Percentiles rank a stretch among this genome's conserved stretches.
These are phyloP conservation scores for Ilex paraguariensis DNA, from an alignment of 305 asterid species.

Conservation along the genomic window DNA sequence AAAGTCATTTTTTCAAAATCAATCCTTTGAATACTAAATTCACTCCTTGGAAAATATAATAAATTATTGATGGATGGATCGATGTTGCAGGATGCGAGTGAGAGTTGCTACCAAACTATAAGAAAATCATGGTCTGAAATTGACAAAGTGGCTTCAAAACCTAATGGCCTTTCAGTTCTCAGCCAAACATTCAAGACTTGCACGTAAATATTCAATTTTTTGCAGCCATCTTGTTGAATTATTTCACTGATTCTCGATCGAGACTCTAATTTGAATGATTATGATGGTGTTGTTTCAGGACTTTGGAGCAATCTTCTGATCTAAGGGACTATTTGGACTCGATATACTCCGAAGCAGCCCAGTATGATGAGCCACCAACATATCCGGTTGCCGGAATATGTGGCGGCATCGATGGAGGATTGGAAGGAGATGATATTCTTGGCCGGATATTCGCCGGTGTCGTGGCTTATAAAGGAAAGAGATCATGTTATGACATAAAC, in stretches of 20 bases:
- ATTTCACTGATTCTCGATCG: too few species aligned
- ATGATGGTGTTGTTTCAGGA: not conserved
- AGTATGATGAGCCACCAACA: not conserved
- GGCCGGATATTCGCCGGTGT: not conserved
- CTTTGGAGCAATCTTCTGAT: not conserved
- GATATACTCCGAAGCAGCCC: not conserved
- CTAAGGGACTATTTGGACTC: not conserved
- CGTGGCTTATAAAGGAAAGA: not conserved
- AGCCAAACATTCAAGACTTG: conserved; percentile 3
- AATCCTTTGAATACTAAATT: too few species aligned
- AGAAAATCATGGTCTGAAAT: conserved; percentile 1
- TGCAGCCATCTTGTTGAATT: not conserved
- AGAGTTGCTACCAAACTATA: not conserved
- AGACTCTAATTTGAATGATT: not conserved
- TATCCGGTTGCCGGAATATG: not conserved
- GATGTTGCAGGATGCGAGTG: not conserved
- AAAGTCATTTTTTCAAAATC: too few species aligned
- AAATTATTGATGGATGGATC: too few species aligned
- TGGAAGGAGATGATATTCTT: not conserved
- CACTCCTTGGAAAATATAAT: too few species aligned
- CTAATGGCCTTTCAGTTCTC: not conserved
- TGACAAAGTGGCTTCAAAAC: not conserved
- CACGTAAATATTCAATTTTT: conserved; percentile 1
- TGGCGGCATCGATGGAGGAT: not conserved
- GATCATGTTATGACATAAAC: not conserved